phyloP scores from a whole-genome alignment of 768 basidiomycete species.

The Exidia glandulosa region DNA sequence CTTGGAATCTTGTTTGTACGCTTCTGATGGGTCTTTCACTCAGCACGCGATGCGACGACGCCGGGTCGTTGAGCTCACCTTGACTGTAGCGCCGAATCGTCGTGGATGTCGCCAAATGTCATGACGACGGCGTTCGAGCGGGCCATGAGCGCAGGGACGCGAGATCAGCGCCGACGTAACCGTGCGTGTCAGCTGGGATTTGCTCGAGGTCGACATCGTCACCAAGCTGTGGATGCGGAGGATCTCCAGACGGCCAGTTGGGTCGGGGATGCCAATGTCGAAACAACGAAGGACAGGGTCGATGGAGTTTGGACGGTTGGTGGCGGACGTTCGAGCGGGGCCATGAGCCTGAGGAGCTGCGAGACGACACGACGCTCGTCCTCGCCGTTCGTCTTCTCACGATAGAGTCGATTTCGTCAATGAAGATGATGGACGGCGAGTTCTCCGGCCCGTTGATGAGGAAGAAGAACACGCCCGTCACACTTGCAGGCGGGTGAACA shows the following conservation, averaged over 20 bases:
- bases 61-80: too few species aligned
- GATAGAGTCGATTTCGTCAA: conserved; percentile 40
- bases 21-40: too few species aligned
- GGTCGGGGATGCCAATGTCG: conserved; percentile 41
- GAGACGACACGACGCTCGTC: conserved; percentile 40
- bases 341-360: conserved; percentile 40
- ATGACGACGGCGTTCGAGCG: too few species aligned
- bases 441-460: conserved; percentile 43
- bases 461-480: conserved; percentile 44
- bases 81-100: too few species aligned
- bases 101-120: too few species aligned
- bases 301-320: conserved; percentile 38
- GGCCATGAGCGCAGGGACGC: conserved; percentile 41
- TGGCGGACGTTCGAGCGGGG: conserved; percentile 42
- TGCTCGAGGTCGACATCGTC: conserved; percentile 39
- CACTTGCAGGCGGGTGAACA: conserved; percentile 55
- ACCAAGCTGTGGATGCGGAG: conserved; percentile 34
- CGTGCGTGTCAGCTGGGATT: conserved; percentile 41
- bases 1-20: too few species aligned
- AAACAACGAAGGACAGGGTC: conserved; percentile 39
- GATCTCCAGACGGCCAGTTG: conserved; percentile 39
- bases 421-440: conserved; percentile 39
- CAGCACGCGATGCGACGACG: too few species aligned
- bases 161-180: conserved; percentile 40
- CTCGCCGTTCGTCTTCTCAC: conserved; percentile 37